Conservation (phyloP, 2,329 filamentous ascomycete genomes). For the Cercospora sp. region DNA sequence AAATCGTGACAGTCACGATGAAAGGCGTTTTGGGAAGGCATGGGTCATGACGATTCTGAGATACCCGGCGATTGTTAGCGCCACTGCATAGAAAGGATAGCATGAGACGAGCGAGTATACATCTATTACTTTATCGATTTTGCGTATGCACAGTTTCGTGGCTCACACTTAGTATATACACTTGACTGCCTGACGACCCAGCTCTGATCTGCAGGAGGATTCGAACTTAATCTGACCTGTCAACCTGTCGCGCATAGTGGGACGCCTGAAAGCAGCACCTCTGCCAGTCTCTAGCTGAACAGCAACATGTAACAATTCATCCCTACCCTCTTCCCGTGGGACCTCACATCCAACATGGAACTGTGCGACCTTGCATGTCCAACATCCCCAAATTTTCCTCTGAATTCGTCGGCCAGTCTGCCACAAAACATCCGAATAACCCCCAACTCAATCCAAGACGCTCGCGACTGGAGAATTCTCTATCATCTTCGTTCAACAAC, state of each 20-base stretch:
- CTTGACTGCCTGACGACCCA: too few relatives aligned
- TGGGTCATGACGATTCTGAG: constrained; percentile 9
- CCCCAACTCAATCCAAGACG: neutral
- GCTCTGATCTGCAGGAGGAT: neutral
- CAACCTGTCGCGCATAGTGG: neutral
- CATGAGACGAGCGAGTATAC: neutral
- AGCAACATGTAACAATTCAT: neutral
- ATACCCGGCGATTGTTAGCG: constrained; percentile 17
- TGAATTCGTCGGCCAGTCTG: neutral
- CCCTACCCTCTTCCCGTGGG: too few relatives aligned
- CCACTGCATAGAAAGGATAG: constrained; percentile 13
- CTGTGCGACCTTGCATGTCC: neutral
- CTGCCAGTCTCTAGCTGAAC: neutral
- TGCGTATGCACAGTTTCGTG: neutral
- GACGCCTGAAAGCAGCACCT: neutral
- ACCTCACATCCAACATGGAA: neutral
- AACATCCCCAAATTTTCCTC: neutral
- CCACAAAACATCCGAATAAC: neutral
- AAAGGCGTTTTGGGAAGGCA: neutral
- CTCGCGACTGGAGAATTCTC: neutral
- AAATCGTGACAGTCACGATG: constrained; percentile 7
- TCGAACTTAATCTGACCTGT: neutral
- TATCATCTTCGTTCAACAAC: neutral
- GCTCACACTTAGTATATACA: too few relatives aligned
- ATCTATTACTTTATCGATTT: neutral